Evolutionary conservation across 2,329 filamentous ascomycete genomes (phyloP), one percentile per base, ranked within the genome.

Genomic region (Xylariomycetidae sp.): DNA sequence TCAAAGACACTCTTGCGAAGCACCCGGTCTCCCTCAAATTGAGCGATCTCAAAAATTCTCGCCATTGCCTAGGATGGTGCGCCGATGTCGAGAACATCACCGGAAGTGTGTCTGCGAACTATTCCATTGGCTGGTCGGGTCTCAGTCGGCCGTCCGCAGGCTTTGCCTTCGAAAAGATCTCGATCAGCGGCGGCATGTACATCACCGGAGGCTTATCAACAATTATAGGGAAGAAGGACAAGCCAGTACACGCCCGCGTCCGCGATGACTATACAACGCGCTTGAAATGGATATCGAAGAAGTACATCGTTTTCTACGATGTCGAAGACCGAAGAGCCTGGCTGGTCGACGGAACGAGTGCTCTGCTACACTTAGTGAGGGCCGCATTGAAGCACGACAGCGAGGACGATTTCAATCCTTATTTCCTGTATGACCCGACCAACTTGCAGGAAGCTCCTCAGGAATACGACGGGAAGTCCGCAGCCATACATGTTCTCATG

Each of bases 41-140:
- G 16, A 26, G 26, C 19, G 29, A 37, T 26, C 23, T 52, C 3
- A 35, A 45, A 24, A 39, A 12, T 6, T n/a, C 32, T 10, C 41
- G 56, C 7, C 55, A 58, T 42, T 42, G 58, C 7, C 25, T 57
- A 10, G 56, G 56, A 2, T 59, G 54, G 56, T 58, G 49, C 27
- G n/a, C 29, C 16, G 33, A 44, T 10, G 48, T 42, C 5, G 26
- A 47, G 32, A 52, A 47, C 28, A 32, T 41, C 9, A 15, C 30
- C 19, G 38, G 37, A 37, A 37, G 41, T 3, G 18, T 31, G 2
- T 29, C 29, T 26, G 47, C 43, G 4, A 40, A 34, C 13, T 51
- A 52, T 24, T 8, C 29, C 3, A 44, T 48, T 6, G 22, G 32
- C 15, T 22, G 29, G 19, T 31, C 29, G 8, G 6, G 29, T 31